Percentiles rank a stretch among this genome's conserved stretches.
Evolutionary conservation across 208 protist species (phyloP).

Genomic region (Trypanosoma mega): DNA sequence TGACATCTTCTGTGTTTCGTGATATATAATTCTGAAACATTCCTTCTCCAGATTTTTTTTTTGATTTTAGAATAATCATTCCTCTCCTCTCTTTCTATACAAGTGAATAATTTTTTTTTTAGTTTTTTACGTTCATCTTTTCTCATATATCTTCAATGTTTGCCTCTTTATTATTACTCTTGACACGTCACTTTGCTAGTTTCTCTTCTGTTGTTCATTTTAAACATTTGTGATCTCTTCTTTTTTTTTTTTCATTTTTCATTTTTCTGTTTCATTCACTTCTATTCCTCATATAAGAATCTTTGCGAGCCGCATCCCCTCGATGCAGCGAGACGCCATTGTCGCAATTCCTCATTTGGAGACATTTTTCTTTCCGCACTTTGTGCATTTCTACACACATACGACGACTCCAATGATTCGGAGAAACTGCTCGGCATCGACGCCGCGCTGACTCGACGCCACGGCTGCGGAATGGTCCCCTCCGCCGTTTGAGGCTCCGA

Average conservation of each 20-base stretch:
- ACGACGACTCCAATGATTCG: not conserved
- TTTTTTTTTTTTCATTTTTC: conserved; percentile 2
- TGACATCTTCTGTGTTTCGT: too few relatives aligned
- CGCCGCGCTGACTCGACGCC: not conserved
- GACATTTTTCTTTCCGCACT: not conserved
- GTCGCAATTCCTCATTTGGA: conserved; percentile 6
- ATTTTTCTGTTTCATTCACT: not conserved
- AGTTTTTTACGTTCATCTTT: too few relatives aligned
- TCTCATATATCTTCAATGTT: too few relatives aligned
- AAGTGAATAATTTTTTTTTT: too few relatives aligned
- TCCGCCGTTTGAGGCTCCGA: too few relatives aligned
- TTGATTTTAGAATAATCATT: too few relatives aligned
- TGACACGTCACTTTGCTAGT: not conserved
- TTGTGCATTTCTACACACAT: not conserved
- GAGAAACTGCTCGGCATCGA: too few relatives aligned
- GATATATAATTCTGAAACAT: too few relatives aligned
- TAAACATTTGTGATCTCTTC: not conserved
- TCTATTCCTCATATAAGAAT: not conserved
- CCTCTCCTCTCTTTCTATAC: too few relatives aligned
- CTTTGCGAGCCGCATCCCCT: not conserved
- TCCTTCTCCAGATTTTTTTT: too few relatives aligned
- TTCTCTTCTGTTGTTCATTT: not conserved
- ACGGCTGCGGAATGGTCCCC: not conserved
- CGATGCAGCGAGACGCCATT: conserved; percentile 9
- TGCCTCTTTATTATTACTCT: not conserved